Percentiles rank a stretch among this genome's conserved stretches.
phyloP scores from a whole-genome alignment of 805 yeast species.

The Kodamaea fukazawae region DNA sequence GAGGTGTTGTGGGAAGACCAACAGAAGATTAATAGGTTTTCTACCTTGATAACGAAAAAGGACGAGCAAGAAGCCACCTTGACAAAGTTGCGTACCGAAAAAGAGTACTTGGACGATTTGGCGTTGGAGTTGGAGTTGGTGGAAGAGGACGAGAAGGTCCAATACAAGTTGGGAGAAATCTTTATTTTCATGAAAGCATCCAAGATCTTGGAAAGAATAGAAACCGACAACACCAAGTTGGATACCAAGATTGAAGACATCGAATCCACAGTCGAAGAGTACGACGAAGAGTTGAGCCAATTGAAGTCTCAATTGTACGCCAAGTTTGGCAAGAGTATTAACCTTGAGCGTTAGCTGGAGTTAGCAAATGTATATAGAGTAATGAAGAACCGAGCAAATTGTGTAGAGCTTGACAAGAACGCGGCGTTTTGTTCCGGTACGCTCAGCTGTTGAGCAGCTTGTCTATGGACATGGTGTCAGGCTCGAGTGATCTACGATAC shows the following conservation, averaged over 20 bases:
- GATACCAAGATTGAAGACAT: conserved; percentile 47
- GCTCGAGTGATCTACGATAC: no score
- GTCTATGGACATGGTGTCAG: no score
- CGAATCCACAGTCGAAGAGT: conserved; percentile 46
- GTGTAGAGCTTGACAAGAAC: no score
- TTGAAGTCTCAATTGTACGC: conserved; percentile 78
- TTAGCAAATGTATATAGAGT: no score
- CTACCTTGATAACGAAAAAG: conserved; percentile 72
- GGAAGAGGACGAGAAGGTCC: conserved; percentile 68
- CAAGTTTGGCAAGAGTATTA: conserved; percentile 86
- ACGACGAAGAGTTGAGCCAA: conserved; percentile 53
- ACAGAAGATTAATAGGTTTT: conserved; percentile 82
- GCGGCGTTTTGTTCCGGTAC: no score
- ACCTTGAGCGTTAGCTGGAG: conserved; percentile 57
- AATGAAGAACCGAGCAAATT: no score
- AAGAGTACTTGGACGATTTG: conserved; percentile 86
- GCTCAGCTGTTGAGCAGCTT: no score
- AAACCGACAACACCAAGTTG: conserved; percentile 54
- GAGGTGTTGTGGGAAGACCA: conserved; percentile 85
- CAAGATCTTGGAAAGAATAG: conserved; percentile 67
- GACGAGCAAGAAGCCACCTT: conserved; percentile 55
- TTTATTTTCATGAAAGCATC: conserved; percentile 68
- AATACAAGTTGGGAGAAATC: conserved; percentile 78
- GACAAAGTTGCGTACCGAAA: conserved; percentile 56
- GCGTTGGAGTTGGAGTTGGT: conserved; percentile 80